Evolutionary conservation across 805 yeast genomes (phyloP).

Genomic region (Grigorovia humatica): DNA sequence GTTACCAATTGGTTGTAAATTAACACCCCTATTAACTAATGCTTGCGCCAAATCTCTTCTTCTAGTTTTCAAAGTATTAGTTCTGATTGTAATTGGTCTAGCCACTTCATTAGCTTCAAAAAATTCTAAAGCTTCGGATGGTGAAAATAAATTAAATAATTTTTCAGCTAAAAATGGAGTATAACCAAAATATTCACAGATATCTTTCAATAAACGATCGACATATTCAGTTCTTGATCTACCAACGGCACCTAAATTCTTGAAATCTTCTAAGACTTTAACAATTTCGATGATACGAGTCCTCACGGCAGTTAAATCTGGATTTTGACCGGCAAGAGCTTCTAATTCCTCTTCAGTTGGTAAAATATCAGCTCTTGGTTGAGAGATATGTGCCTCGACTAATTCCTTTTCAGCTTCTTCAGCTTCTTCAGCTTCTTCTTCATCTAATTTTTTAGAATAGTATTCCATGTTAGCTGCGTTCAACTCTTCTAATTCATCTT

Average conservation of each 20-base stretch:
- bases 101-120: constrained; percentile 97
- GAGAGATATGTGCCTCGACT: constrained; percentile 44
- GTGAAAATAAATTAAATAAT: constrained; percentile 81
- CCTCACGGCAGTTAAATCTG: constrained; percentile 72
- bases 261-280: constrained; percentile 86
- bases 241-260: constrained; percentile 73
- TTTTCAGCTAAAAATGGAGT: constrained; percentile 87
- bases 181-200: constrained; percentile 90
- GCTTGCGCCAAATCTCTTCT: constrained; percentile 94
- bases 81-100: constrained; percentile 92
- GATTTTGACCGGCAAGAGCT: constrained; percentile 44
- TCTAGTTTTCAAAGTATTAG: constrained; percentile 91
- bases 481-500: constrained; percentile 54
- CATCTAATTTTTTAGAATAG: constrained; percentile 57
- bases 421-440: constrained; percentile 47
- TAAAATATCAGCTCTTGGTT: constrained; percentile 68
- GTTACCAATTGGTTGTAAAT: constrained; percentile 89
- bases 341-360: constrained; percentile 62
- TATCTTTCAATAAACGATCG: constrained; percentile 70
- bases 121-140: constrained; percentile 94
- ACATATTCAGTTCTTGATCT: constrained; percentile 76
- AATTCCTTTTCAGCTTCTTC: constrained; percentile 53
- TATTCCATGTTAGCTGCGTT: constrained; percentile 81
- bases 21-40: constrained; percentile 91
- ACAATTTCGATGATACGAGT: constrained; percentile 94